Evolutionary conservation across 2,329 filamentous ascomycete species (phyloP), one percentile per base, ranked within the genome.

Genomic region (Myriosclerotinia curreyana): DNA sequence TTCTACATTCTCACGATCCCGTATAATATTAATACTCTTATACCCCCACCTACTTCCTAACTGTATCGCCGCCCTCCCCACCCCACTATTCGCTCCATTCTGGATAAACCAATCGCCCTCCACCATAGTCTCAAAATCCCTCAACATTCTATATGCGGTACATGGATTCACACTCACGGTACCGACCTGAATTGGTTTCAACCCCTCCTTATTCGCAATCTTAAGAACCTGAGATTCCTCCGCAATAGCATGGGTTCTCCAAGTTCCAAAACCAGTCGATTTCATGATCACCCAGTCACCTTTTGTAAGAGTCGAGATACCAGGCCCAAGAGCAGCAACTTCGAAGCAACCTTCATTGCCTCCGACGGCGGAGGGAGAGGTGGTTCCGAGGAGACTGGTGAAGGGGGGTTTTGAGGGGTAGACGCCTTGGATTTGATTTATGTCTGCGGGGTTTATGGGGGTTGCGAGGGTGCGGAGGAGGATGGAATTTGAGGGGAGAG

Each of bases 281-380:
- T 89, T 89, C 77, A 96, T 94, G 67, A 98, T 90, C 11, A 96
- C 94, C 93, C 95, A 98, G 75, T 99, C 94, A 65, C 94, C 95
- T 70, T 84, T 88, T 28, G 80, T 74, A 25, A 56, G 31, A 31
- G 96, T 78, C 3, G 72, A 71, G 1, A 76, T 74, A 40, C 74
- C 68, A 0, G 84, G 81, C 1, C 92, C 89, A 1, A 86, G 80
- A 1, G 87, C 82, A 28, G 92, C 78, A n/a, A 98, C 88, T 77
- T 98, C 92, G 70, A 96, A 96, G 49, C 94, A 91, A 54, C 91
- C 96, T 76, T 99, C 96, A 75, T 97, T 98, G 34, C 92, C 92
- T 1, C 86, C 89, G 1, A 95, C 85, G 1, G 91, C 91, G 9
- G 89, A 85, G 2, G 93, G 92, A 31, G 86, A 80, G 0, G 86